Conservation (phyloP, 2,329 filamentous ascomycete species). For the Geosmithia morbida region DNA sequence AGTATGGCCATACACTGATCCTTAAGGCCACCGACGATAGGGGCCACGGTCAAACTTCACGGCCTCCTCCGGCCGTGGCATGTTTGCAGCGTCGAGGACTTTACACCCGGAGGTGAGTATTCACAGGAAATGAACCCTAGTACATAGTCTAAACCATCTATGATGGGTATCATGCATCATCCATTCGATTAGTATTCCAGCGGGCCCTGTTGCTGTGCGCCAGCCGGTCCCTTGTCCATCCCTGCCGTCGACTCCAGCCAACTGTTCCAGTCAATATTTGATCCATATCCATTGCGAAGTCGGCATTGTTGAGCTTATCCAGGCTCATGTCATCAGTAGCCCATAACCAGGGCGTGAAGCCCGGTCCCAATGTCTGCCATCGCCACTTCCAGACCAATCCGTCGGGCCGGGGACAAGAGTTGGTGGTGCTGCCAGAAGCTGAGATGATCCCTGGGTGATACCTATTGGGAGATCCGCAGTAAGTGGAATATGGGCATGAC, state of each 20-base stretch:
- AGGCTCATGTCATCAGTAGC: slow-evolving; percentile 10
- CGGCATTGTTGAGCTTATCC: slow-evolving; percentile 10
- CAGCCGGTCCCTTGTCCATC: slow-evolving; percentile 10
- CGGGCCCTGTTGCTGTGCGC: neutral
- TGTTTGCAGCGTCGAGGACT: no score
- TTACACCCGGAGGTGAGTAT: no score
- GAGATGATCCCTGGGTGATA: neutral
- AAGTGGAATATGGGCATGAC: neutral
- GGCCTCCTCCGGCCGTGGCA: no score
- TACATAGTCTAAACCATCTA: no score
- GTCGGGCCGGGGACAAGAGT: neutral
- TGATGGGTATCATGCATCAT: no score
- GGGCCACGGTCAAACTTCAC: no score
- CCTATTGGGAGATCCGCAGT: no score
- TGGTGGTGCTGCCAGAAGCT: neutral
- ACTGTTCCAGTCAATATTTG: slow-evolving; percentile 18
- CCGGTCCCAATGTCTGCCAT: slow-evolving; percentile 2
- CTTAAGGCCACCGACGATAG: no score
- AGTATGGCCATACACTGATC: no score
- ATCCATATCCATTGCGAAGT: slow-evolving; percentile 15
- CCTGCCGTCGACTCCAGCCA: slow-evolving; percentile 18
- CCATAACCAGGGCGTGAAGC: slow-evolving; percentile 18
- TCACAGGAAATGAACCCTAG: no score
- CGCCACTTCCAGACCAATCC: neutral
- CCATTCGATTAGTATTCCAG: neutral